Evolutionary conservation across 345 rosid species (phyloP).

Genomic region (Mangifera indica): DNA sequence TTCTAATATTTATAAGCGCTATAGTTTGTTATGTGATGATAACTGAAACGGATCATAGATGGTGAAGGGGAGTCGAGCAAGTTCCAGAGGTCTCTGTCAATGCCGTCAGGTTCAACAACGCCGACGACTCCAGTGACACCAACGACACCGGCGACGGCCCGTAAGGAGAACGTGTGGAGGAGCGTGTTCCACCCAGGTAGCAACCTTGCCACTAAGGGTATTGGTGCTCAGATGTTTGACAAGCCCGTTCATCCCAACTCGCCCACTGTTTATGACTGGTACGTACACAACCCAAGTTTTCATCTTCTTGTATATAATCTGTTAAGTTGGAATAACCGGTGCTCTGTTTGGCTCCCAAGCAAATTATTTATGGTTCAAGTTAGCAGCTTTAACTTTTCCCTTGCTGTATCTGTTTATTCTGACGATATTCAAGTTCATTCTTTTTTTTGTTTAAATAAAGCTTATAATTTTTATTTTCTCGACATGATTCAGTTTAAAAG

Average conservation of each 20-base stretch:
- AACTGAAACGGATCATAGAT: slow-evolving; percentile 4
- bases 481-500: not conserved
- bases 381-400: not conserved
- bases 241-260: slow-evolving; percentile 75
- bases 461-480: not conserved
- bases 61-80: slow-evolving; percentile 49
- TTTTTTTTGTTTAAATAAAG: no score
- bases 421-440: not conserved
- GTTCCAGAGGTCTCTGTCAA: slow-evolving; percentile 54
- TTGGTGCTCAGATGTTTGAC: slow-evolving; percentile 68
- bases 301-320: not conserved
- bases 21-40: no score
- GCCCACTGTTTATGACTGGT: slow-evolving; percentile 97
- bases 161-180: slow-evolving; percentile 94
- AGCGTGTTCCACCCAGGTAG: slow-evolving; percentile 96
- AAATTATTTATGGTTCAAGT: not conserved
- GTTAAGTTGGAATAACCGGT: not conserved
- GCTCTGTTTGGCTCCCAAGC: slow-evolving; percentile 7
- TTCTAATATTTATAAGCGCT: no score
- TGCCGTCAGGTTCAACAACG: slow-evolving; percentile 61
- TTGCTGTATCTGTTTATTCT: not conserved
- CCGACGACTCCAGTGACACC: slow-evolving; percentile 74
- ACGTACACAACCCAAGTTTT: not conserved
- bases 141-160: slow-evolving; percentile 51
- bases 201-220: slow-evolving; percentile 71